Conservation (phyloP, 2,329 filamentous ascomycete species). For the Podosphaera leucotricha region DNA sequence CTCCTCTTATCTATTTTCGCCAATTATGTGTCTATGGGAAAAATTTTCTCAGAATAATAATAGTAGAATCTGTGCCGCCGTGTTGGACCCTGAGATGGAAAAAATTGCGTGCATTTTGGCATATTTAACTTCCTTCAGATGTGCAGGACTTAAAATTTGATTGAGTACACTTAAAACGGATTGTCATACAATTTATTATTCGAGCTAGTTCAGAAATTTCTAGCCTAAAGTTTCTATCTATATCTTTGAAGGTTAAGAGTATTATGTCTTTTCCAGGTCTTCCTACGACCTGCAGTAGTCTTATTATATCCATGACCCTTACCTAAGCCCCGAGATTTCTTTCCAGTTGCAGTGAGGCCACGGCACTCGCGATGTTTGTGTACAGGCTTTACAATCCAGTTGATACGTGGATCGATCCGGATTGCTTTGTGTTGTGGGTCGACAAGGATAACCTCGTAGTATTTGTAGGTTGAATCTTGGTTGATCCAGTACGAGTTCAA, state of each 20-base stretch:
- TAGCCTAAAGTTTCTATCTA: constrained; percentile 35
- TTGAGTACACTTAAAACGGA: no score
- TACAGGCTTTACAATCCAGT: constrained; percentile 99
- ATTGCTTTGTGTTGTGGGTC: constrained; percentile 99
- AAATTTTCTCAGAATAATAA: no score
- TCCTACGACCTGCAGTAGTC: constrained; percentile 86
- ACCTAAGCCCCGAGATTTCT: constrained; percentile 98
- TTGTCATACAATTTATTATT: no score
- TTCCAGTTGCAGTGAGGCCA: constrained; percentile 94
- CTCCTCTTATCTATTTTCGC: no score
- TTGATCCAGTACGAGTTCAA: constrained; percentile 99
- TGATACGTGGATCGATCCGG: constrained; percentile 96
- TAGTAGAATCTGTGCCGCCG: no score
- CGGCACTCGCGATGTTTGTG: constrained; percentile 99
- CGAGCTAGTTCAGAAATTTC: no score
- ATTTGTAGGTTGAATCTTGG: constrained; percentile 99
- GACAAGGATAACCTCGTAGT: constrained; percentile 99
- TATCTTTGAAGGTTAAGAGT: constrained; percentile 97
- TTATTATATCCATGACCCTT: constrained; percentile 99
- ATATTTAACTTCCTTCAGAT: no score
- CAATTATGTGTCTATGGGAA: no score
- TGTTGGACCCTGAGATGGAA: no score
- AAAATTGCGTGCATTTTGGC: no score
- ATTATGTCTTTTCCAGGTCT: constrained; percentile 99
- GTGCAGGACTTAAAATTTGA: no score